Evolutionary conservation across 768 basidiomycete species (phyloP), one percentile per base, ranked within the genome.

Genomic region (Agaricus blazei): DNA sequence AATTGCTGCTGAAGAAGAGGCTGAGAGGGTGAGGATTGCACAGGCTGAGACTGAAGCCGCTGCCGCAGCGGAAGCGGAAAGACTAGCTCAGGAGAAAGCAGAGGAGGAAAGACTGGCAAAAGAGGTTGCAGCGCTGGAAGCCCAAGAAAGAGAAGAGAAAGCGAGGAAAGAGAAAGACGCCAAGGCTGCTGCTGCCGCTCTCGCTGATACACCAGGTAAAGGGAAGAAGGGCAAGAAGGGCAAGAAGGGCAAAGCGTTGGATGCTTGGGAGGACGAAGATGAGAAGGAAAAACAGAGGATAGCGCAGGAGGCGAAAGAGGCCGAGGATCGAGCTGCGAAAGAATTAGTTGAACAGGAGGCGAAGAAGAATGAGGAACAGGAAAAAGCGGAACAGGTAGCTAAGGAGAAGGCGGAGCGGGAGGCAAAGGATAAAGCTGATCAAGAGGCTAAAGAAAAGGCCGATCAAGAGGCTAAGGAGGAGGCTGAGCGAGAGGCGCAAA

Each of bases 251-350:
- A 23, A 37, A 12, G 24, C 29, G 15, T 9, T 54, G 27, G 38
- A 34, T n/a, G 3, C 12, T 40, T 50, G 54, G 54, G 54, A 56
- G 8, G 54, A 56, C 23, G 48, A 55, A 34, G 57, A 54, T 14
- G 58, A 54, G 40, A 50, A 45, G 28, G 57, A 58, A 46, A 47
- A 45, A 24, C 28, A 49, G 26, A 46, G 45, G 51, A 44, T 47
- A 27, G 59, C 29, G 15, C 57, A 61, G 31, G 61, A 54, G 12
- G 54, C 55, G 8, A 53, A 59, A 40, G 62, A 55, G 9, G 46
- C 46, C 31, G 56, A 45, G 46, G 51, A 36, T 48, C 54, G 28
- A 59, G 59, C 15, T 60, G 58, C 34, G 52, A 61, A 34, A 57
- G 60, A 29, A 47, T 61, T n/a, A 45, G 36, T 15, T 34, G 37